phyloP scores from a whole-genome alignment of 2,329 filamentous ascomycete species.

The Ophiocordyceps robertsii region DNA sequence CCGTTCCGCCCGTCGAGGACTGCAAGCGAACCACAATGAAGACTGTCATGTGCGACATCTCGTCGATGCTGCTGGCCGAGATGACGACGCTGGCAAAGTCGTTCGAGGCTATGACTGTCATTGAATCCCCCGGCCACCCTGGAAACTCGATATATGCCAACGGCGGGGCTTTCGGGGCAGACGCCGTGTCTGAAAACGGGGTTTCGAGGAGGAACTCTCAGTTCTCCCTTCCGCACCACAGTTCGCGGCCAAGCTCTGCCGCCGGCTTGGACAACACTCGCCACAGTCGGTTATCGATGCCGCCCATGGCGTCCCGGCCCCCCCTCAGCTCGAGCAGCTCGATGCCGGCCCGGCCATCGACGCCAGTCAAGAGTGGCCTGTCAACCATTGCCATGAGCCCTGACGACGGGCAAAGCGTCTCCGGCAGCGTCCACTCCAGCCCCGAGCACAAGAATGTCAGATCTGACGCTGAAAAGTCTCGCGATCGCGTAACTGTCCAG shows the following conservation, averaged over 20 bases:
- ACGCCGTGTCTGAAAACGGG: constrained; percentile 18
- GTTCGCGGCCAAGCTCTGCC: constrained; percentile 40
- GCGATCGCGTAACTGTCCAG: constrained; percentile 49
- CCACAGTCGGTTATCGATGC: constrained; percentile 70
- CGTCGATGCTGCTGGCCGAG: constrained; percentile 59
- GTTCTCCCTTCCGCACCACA: constrained; percentile 24
- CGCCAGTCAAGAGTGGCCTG: constrained; percentile 33
- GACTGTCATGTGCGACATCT: constrained; percentile 68
- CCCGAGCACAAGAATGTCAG: constrained; percentile 25
- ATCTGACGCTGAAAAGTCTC: constrained; percentile 27
- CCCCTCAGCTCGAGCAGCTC: constrained; percentile 30
- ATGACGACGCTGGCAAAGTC: constrained; percentile 62
- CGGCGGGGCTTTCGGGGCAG: constrained; percentile 27
- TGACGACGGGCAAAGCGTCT: constrained; percentile 28
- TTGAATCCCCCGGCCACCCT: constrained; percentile 60
- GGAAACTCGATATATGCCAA: constrained; percentile 25
- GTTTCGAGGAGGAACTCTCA: constrained; percentile 41
- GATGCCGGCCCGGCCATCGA: constrained; percentile 35
- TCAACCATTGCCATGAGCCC: constrained; percentile 35
- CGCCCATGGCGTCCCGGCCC: constrained; percentile 41
- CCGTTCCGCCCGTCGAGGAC: constrained; percentile 53
- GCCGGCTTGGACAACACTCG: constrained; percentile 42
- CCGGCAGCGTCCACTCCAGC: constrained; percentile 21
- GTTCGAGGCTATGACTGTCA: constrained; percentile 57
- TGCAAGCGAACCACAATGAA: constrained; percentile 70